Conservation (phyloP, 768 basidiomycete species). For the Termitomyces sp. region DNA sequence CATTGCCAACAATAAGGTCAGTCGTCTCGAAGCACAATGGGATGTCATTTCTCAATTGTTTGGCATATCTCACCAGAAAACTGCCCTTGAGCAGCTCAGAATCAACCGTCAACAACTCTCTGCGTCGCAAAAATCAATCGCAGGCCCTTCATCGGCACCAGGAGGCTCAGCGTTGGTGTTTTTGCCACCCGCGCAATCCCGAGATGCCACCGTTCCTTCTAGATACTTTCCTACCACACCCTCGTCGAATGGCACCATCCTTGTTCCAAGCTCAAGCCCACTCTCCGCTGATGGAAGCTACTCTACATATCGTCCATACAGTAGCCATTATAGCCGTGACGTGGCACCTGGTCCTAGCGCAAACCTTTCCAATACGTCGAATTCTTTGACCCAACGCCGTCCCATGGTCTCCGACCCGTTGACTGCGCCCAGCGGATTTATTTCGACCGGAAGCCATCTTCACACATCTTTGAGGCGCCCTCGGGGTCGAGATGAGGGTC, state of each 20-base stretch:
- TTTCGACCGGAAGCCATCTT: slow-evolving; percentile 36
- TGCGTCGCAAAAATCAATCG: slow-evolving; percentile 25
- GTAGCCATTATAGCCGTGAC: slow-evolving; percentile 39
- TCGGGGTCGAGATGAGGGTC: slow-evolving; percentile 35
- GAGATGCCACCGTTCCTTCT: slow-evolving; percentile 70
- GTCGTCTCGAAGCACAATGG: slow-evolving; percentile 23
- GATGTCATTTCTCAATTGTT: slow-evolving; percentile 17
- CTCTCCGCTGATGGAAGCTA: slow-evolving; percentile 37
- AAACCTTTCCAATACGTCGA: slow-evolving; percentile 37
- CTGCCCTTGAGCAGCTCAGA: slow-evolving; percentile 48
- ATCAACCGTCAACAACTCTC: slow-evolving; percentile 37
- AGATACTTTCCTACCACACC: slow-evolving; percentile 55
- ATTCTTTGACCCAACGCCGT: slow-evolving; percentile 35
- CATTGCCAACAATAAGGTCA: slow-evolving; percentile 50
- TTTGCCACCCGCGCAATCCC: slow-evolving; percentile 60
- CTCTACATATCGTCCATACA: slow-evolving; percentile 38
- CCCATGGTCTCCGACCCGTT: slow-evolving; percentile 49
- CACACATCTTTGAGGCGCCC: slow-evolving; percentile 58
- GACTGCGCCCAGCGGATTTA: slow-evolving; percentile 58
- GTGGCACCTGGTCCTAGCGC: slow-evolving; percentile 40
- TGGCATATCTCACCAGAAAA: slow-evolving; percentile 29
- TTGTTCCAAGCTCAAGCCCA: slow-evolving; percentile 80
- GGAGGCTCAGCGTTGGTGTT: slow-evolving; percentile 25
- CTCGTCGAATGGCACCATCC: slow-evolving; percentile 52
- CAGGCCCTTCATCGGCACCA: slow-evolving; percentile 27